phyloP scores from a whole-genome alignment of 257 asterid genomes.

The Fraxinus cuspidata region DNA sequence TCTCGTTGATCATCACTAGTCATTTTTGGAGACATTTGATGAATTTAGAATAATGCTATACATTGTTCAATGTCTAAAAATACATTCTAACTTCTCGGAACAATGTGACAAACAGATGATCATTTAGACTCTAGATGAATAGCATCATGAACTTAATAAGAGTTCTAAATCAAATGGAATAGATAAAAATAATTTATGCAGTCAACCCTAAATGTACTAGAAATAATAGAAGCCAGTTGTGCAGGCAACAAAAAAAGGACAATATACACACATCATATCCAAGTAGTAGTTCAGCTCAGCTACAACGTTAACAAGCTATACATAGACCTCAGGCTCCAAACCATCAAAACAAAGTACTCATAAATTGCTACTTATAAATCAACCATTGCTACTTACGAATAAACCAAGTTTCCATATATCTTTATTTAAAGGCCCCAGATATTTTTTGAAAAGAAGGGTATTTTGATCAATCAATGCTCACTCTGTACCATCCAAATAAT shows the following conservation, averaged over 20 bases:
- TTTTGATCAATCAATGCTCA: constrained; percentile 17
- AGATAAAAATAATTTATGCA: no score
- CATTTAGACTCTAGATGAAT: no score
- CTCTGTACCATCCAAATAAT: constrained; percentile 35
- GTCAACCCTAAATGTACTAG: neutral
- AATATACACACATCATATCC: constrained; percentile 34
- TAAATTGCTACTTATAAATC: constrained; percentile 12
- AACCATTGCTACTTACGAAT: neutral
- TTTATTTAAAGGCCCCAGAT: constrained; percentile 19
- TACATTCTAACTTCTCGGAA: no score
- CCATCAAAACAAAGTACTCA: constrained; percentile 16
- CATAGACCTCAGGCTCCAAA: constrained; percentile 26
- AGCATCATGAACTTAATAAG: no score
- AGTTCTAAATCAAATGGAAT: no score
- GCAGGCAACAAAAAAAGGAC: neutral
- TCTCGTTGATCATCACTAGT: no score
- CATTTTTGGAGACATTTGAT: no score
- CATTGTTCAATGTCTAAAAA: no score
- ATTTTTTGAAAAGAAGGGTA: constrained; percentile 16
- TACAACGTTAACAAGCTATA: constrained; percentile 33
- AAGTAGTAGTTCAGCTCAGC: constrained; percentile 34
- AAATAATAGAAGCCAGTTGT: neutral
- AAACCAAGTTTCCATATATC: constrained; percentile 12
- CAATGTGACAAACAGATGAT: no score
- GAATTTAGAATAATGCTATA: no score